phyloP scores from a whole-genome alignment of 306 rosid genomes.

The Psophocarpus tetragonolobus region DNA sequence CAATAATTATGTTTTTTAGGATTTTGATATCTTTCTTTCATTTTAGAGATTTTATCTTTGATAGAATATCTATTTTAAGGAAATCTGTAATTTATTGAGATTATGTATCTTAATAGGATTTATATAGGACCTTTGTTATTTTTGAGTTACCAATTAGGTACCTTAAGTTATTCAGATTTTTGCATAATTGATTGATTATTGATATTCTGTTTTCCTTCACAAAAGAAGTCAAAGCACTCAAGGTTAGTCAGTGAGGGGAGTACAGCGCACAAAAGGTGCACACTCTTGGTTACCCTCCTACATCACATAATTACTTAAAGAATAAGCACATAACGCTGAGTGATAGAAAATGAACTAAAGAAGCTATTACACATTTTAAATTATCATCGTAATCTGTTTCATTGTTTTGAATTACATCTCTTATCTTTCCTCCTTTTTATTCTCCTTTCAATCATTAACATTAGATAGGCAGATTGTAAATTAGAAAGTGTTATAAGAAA shows the following conservation, averaged over 20 bases:
- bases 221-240: background rate
- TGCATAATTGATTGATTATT: background rate
- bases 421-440: background rate
- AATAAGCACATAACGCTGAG: background rate
- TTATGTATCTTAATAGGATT: background rate
- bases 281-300: constrained; percentile 8
- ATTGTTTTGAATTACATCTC: background rate
- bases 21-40: background rate
- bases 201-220: background rate
- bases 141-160: background rate
- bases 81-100: background rate
- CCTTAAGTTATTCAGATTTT: background rate
- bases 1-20: background rate
- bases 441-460: background rate
- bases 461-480: background rate
- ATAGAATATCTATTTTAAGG: background rate
- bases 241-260: background rate
- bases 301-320: background rate
- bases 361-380: background rate
- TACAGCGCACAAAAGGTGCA: background rate
- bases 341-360: background rate
- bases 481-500: background rate
- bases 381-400: background rate
- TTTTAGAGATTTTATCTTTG: background rate
- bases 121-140: background rate